Base-by-base conservation (phyloP, 306 rosid species). In the Dryas alaskensis region DNA sequence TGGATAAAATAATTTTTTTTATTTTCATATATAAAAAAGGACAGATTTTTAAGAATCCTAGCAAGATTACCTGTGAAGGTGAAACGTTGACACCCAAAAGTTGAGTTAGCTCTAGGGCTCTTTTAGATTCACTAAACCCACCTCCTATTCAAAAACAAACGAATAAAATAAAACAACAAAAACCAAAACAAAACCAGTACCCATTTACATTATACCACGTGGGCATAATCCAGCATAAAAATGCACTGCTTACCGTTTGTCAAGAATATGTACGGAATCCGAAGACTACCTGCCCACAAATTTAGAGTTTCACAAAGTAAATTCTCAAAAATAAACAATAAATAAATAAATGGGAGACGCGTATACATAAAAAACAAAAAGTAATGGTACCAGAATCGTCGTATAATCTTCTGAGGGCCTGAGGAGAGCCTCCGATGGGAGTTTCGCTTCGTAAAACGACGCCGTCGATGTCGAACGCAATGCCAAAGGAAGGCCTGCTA, bases 391-490 rank as follows among this genome's bases (percentile, higher is more conserved):
- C 97, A 6, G 87, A 62, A 52, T 78, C 65, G 47, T 79, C 84
- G 76, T 91, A 88, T 70, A 93, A 76, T 74, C 76, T 84, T 72
- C 72, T 79, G 42, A 93, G 82, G 10, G 96, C 92, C 66, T 39
- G 86, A 57, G 89, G 88, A 65, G 98, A 89, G 61, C 90, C 94
- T 60, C 98, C 97, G 67, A 89, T 87, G 65, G 98, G 92, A 7
- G 81, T 11, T 59, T 88, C 81, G 73, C 93, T 90, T 10, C 92
- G 94, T 69, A 87, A 76, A 89, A 81, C 75, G 82, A 94, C 98
- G 13, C 97, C 98, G 69, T 94, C 98, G 63, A 94, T 94, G 90
- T 94, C 98, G 77, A 94, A 91, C 16, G 97, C 96, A 68, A 91
- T 84, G 76, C 90, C 98, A 54, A 89, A 88, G 1, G 87, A 74